Evolutionary conservation across 1,284 basidiomycete genomes (phyloP), one percentile per base, ranked within the genome.

Genomic region (Pholiota adiposa): DNA sequence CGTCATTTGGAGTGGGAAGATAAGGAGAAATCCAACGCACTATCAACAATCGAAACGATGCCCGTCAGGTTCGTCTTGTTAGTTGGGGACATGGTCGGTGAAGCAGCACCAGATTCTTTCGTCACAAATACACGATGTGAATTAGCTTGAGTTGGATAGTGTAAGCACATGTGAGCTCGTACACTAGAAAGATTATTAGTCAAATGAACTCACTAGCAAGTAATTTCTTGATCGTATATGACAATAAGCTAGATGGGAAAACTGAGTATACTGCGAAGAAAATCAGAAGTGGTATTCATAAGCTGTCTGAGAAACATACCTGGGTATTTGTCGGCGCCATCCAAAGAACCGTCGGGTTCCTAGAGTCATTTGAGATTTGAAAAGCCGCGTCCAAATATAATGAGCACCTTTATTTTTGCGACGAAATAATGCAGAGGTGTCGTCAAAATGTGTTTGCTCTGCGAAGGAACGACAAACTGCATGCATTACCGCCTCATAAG

Each of bases 41-140:
- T 85, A 67, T 92, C 90, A 25, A 91, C 88, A 57, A 89, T 83
- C n/a, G 90, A 92, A 11, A 92, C 86, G 34, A 92, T 83, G 8
- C 90, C 90, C 6, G 79, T 85, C 8, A 90, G 77, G 63, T 81
- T 84, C n/a, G 82, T 79, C n/a, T 70, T 70, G 56, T 66, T 56
- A 19, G 67, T 67, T 4, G 77, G 73, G 16, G 81, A 73, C 50
- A 78, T 63, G 18, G 78, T 67, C 9, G 79, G 82, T 18, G 83
- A 83, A 5, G 78, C 72, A 23, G 79, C 74, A 36, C 70, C 73
- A 18, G 81, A 79, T 44, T 89, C 87, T 55, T 82, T 81, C 0
- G 85, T 88, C n/a, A 92, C 83, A 67, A 92, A 92, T 8, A 92
- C 77, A 41, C 90, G 82, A 67, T 92, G 90, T 0, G 90, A 79